Conservation (phyloP, 2,329 filamentous ascomycete species). For the Orbilia brochopaga region DNA sequence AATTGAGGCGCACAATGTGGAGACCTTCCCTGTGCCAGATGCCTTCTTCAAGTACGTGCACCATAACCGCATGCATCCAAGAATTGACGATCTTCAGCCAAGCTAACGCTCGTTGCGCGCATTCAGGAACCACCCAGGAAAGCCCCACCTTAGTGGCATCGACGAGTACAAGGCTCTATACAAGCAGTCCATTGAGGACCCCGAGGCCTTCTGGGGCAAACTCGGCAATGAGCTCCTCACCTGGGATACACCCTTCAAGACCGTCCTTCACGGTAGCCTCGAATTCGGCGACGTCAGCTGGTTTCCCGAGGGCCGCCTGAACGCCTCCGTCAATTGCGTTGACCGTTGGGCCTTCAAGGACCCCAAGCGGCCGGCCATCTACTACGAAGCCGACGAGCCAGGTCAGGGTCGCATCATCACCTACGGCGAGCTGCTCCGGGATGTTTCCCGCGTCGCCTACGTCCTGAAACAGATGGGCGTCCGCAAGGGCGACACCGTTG, state of each 20-base stretch:
- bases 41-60: conserved; percentile 52
- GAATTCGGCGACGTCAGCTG: conserved; percentile 83
- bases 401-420: conserved; percentile 85
- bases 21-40: conserved; percentile 64
- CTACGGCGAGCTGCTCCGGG: conserved; percentile 87
- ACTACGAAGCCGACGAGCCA: conserved; percentile 96
- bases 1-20: conserved; percentile 75
- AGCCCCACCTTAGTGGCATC: conserved; percentile 71
- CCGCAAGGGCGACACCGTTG: conserved; percentile 94
- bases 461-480: conserved; percentile 94
- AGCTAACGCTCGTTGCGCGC: conserved; percentile 3
- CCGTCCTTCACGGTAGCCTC: conserved; percentile 79
- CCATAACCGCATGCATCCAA: not conserved
- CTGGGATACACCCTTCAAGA: conserved; percentile 91
- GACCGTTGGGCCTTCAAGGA: conserved; percentile 96
- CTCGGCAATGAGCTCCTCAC: conserved; percentile 85
- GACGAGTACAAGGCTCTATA: conserved; percentile 73
- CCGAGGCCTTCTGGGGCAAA: conserved; percentile 86
- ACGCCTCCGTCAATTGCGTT: conserved; percentile 96
- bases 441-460: conserved; percentile 87
- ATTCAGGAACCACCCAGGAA: conserved; percentile 67
- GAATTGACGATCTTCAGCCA: conserved; percentile 11
- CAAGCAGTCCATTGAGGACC: conserved; percentile 86
- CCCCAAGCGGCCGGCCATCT: conserved; percentile 91
- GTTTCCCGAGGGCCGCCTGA: conserved; percentile 92